Base-by-base conservation (phyloP, 345 rosid species). In the Raphanus raphanistrum region DNA sequence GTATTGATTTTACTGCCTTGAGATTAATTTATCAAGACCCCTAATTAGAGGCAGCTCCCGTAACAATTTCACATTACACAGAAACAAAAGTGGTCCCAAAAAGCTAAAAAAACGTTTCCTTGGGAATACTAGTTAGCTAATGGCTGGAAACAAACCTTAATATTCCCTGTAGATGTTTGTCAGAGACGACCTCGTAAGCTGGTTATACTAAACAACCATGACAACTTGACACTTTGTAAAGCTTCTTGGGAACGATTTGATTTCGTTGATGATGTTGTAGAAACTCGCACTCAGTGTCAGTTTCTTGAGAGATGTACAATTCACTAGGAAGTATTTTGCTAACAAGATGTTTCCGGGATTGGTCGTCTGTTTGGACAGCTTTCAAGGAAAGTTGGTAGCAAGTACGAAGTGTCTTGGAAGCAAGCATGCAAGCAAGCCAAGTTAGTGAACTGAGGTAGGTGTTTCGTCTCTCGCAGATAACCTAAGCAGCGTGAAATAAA, bases 171-270 rank as follows among this genome's bases (percentile, higher is more conserved):
- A 55, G 5, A 16, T 52, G 15, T 28, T 28, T 28, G 31, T 28
- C 31, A 28, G 31, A 28, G 31, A 28, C 4, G 31, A 52, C 10
- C 36, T 33, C 36, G 8, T 3, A 62, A n/a, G 27, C 25, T 68
- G 8, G 16, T 33, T 60, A 29, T 28, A 41, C 45, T 27, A 70
- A 11, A 5, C 61, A 11, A 5, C 61, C 76, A 64, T 55, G 66
- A 77, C 13, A 65, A 77, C 71, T 77, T 70, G 61, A 77, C 80
- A 77, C 28, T 1, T 41, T 8, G 16, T 55, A 64, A 61, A 77
- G 15, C 60, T 70, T 31, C 71, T 71, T 71, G 71, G 66, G 29
- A 64, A 8, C 33, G 36, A 54, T 71, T 55, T 71, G 61, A 77
- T 70, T 63, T 77, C 16, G 13, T 38, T 1, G 71, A 64, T 71